phyloP scores from a whole-genome alignment of 2,329 filamentous ascomycete genomes.

The Monosporascus sp. region DNA sequence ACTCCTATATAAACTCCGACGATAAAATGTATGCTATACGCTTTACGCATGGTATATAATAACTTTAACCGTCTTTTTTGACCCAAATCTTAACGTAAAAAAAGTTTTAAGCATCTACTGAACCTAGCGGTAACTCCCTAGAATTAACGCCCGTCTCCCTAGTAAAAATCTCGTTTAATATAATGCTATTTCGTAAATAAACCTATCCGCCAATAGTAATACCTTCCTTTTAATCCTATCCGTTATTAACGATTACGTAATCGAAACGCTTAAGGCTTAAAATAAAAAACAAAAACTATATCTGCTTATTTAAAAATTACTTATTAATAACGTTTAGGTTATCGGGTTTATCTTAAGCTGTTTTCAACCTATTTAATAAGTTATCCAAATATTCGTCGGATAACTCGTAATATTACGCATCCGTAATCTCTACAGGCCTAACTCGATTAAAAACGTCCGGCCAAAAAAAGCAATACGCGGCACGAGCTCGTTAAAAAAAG shows the following conservation, averaged over 20 bases:
- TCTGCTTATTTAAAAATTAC: slow-evolving; percentile 94
- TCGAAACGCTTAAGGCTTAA: slow-evolving; percentile 93
- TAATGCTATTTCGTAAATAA: slow-evolving; percentile 77
- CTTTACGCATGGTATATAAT: background rate
- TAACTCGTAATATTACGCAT: slow-evolving; percentile 69
- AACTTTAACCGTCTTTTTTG: background rate
- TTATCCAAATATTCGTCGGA: slow-evolving; percentile 69
- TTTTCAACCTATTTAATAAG: slow-evolving; percentile 59
- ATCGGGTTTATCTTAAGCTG: slow-evolving; percentile 64
- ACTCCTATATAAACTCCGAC: background rate
- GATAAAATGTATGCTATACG: background rate
- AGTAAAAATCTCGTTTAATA: slow-evolving; percentile 65
- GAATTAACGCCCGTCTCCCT: slow-evolving; percentile 67
- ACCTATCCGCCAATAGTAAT: slow-evolving; percentile 74
- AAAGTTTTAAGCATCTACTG: background rate
- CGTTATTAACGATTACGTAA: slow-evolving; percentile 71
- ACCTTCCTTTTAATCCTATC: slow-evolving; percentile 74
- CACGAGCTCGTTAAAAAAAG: slow-evolving; percentile 32
- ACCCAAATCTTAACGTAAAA: too few relatives aligned
- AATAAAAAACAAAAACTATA: slow-evolving; percentile 90
- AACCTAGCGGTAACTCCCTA: background rate
- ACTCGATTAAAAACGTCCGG: slow-evolving; percentile 23
- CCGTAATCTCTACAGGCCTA: slow-evolving; percentile 57
- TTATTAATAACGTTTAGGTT: slow-evolving; percentile 95
- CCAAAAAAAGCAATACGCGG: slow-evolving; percentile 35